phyloP scores from a whole-genome alignment of 2,329 filamentous ascomycete species.

The Colletotrichum magnum region DNA sequence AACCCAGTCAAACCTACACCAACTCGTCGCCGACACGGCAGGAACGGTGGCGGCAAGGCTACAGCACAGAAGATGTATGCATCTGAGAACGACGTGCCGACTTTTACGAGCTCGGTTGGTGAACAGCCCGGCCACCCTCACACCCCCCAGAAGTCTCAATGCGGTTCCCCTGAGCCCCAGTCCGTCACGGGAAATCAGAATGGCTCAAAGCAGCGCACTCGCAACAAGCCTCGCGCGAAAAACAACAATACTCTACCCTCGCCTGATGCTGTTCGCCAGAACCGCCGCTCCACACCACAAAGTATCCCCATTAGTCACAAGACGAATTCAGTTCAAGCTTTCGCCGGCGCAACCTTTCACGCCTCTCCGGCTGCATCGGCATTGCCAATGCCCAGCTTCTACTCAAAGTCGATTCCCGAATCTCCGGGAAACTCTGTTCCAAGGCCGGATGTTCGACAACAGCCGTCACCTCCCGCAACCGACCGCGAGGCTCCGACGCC shows the following conservation, averaged over 20 bases:
- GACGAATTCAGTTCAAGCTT: conserved; percentile 70
- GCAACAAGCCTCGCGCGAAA: conserved; percentile 42
- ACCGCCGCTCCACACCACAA: conserved; percentile 59
- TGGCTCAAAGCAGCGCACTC: conserved; percentile 45
- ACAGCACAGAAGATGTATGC: conserved; percentile 68
- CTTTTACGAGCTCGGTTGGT: conserved; percentile 48
- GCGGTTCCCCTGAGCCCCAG: conserved; percentile 52
- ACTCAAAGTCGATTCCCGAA: conserved; percentile 80
- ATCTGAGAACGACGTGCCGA: conserved; percentile 67
- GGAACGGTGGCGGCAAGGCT: conserved; percentile 51
- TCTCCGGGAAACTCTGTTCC: conserved; percentile 59
- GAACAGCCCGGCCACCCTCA: conserved; percentile 53
- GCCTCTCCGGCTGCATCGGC: conserved; percentile 93
- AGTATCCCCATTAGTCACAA: conserved; percentile 54
- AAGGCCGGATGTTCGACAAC: conserved; percentile 55
- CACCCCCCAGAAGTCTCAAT: conserved; percentile 63
- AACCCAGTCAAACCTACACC: conserved; percentile 53
- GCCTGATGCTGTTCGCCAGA: conserved; percentile 57
- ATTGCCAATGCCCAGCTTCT: conserved; percentile 91
- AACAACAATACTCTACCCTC: conserved; percentile 49
- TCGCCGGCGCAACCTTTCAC: conserved; percentile 95
- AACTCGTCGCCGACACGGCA: conserved; percentile 51
- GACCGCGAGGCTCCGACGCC: conserved; percentile 66
- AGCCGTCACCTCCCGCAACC: conserved; percentile 67
- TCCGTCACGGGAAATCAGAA: conserved; percentile 48